phyloP scores from a whole-genome alignment of 164 flowering plant genomes.

The Nelumbo lutea region DNA sequence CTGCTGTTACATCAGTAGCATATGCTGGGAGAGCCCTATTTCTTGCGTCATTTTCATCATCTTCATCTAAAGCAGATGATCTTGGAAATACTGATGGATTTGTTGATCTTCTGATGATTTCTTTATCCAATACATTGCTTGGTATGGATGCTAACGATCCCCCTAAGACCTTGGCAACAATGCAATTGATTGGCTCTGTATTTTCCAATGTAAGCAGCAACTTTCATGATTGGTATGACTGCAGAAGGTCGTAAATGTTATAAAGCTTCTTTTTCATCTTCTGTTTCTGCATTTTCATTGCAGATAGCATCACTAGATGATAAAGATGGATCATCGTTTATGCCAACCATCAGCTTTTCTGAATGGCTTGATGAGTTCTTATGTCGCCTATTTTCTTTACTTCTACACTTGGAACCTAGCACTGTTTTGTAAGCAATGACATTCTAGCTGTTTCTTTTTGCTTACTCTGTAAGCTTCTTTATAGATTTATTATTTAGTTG shows the following conservation, averaged over 20 bases:
- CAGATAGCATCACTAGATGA: constrained; percentile 82
- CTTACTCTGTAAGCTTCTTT: neutral
- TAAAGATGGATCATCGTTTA: constrained; percentile 33
- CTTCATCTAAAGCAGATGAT: constrained; percentile 35
- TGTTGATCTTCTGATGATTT: constrained; percentile 55
- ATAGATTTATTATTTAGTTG: constrained; percentile 6
- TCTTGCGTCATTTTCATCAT: constrained; percentile 47
- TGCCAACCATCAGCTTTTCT: constrained; percentile 61
- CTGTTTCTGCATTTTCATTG: constrained; percentile 12
- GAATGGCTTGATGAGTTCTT: constrained; percentile 99
- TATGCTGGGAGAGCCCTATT: constrained; percentile 81
- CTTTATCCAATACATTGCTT: constrained; percentile 87
- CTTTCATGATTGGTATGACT: constrained; percentile 1
- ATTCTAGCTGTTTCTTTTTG: constrained; percentile 1
- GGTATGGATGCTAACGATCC: constrained; percentile 99
- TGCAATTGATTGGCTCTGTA: constrained; percentile 91
- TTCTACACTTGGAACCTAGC: constrained; percentile 85
- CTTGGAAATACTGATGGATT: constrained; percentile 31
- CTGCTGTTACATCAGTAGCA: constrained; percentile 90
- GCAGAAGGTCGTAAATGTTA: neutral
- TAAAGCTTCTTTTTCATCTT: constrained; percentile 13
- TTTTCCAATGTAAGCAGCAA: constrained; percentile 77
- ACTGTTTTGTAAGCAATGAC: constrained; percentile 67
- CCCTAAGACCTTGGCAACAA: constrained; percentile 94
- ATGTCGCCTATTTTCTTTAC: constrained; percentile 80